These are phyloP conservation scores for Cymbidium sinense DNA, from an alignment of 106 monocot species.

Conservation along the genomic window DNA sequence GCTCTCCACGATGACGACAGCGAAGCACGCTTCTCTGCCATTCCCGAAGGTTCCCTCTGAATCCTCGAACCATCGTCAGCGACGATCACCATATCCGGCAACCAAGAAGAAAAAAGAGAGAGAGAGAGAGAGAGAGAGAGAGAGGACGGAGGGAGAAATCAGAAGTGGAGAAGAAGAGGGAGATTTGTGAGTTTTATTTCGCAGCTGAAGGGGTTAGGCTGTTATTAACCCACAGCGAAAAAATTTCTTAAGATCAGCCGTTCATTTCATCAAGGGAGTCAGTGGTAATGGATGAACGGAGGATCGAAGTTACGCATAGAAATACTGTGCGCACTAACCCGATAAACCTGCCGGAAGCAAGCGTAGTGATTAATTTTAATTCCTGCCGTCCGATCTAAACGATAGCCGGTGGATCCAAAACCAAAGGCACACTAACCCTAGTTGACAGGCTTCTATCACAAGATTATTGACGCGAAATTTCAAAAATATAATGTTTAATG, in stretches of 20 bases:
- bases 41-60: neutral
- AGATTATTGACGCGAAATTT: too few relatives aligned
- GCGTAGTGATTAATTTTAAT: neutral
- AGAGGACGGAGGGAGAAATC: neutral
- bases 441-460: too few relatives aligned
- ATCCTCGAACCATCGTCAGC: neutral
- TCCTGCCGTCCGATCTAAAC: neutral
- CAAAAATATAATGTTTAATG: too few relatives aligned
- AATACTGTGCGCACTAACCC: neutral
- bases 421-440: too few relatives aligned
- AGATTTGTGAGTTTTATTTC: neutral
- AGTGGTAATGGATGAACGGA: neutral
- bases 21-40: constrained; percentile 6
- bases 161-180: constrained; percentile 5
- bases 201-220: neutral
- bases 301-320: neutral
- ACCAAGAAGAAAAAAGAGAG: neutral
- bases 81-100: constrained; percentile 9
- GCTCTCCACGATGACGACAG: neutral
- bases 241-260: neutral
- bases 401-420: neutral
- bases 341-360: neutral
- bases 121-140: neutral
- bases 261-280: neutral
- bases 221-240: neutral